These are phyloP conservation scores for Mediolabrus comicus DNA, from an alignment of 108 stramenopile species.

Conservation along the genomic window DNA sequence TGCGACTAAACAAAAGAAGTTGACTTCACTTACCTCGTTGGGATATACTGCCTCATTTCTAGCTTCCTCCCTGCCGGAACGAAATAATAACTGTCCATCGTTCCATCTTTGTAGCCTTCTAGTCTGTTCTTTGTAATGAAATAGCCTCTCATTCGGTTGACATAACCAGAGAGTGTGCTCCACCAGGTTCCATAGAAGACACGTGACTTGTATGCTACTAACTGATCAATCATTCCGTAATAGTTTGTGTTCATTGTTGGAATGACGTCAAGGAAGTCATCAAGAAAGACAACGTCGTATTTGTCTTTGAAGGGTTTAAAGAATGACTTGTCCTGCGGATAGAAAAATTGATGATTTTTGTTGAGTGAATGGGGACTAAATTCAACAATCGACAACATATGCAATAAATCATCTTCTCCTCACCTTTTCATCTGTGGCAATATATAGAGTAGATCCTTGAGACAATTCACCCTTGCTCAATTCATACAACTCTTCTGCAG, in stretches of 20 bases:
- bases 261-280: slow-evolving; percentile 59
- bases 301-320: slow-evolving; percentile 57
- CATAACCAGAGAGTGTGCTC: slow-evolving; percentile 52
- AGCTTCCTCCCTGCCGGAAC: slow-evolving; percentile 31
- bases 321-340: slow-evolving; percentile 43
- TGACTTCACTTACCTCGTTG: slow-evolving; percentile 4
- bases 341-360: no score
- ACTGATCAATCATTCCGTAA: slow-evolving; percentile 65
- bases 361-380: no score
- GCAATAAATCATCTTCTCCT: neutral
- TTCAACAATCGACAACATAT: slow-evolving; percentile 22
- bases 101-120: slow-evolving; percentile 55
- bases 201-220: slow-evolving; percentile 43
- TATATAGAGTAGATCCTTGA: slow-evolving; percentile 53
- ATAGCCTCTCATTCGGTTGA: slow-evolving; percentile 58
- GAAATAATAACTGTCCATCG: slow-evolving; percentile 57
- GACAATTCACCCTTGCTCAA: slow-evolving; percentile 45
- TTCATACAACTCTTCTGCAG: slow-evolving; percentile 44
- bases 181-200: slow-evolving; percentile 59
- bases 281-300: slow-evolving; percentile 47
- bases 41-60: slow-evolving; percentile 49
- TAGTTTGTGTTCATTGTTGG: slow-evolving; percentile 73
- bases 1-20: neutral
- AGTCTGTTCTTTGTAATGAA: slow-evolving; percentile 48
- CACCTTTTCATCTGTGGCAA: slow-evolving; percentile 50